These are phyloP conservation scores for Selenicereus undatus DNA, from an alignment of 148 eudicot genomes.

Conservation along the genomic window DNA sequence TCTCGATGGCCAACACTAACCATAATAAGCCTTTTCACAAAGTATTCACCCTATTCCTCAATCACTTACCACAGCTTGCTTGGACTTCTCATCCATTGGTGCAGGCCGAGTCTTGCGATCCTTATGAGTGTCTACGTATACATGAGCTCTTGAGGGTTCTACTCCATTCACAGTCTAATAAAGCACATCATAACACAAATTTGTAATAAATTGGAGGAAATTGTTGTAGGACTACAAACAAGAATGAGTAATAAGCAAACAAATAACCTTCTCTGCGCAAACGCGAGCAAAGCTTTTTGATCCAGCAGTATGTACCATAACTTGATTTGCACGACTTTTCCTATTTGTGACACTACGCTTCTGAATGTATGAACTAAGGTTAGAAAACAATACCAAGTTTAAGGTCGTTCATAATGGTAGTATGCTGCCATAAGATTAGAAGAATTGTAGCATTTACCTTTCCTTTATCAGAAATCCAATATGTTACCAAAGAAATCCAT, in stretches of 20 bases:
- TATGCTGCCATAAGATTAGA: too few species aligned
- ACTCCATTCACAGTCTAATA: background rate
- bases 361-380: background rate
- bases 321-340: too few species aligned
- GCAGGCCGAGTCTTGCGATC: background rate
- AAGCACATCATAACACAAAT: background rate
- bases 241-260: too few species aligned
- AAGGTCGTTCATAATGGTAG: too few species aligned
- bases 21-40: too few species aligned
- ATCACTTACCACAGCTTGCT: constrained; percentile 2
- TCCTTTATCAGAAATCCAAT: background rate
- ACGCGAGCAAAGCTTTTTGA: too few species aligned
- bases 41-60: too few species aligned
- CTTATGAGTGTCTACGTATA: constrained; percentile 6
- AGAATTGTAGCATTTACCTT: background rate
- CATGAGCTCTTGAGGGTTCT: background rate
- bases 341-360: background rate
- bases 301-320: too few species aligned
- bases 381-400: too few species aligned
- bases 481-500: background rate
- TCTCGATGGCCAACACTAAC: too few species aligned
- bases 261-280: too few species aligned
- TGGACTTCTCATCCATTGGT: constrained; percentile 12
- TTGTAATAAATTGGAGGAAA: background rate
- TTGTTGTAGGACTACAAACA: too few species aligned